A percentile compares a stretch with the other conserved stretches of the same genome.
Evolutionary conservation across 371 early-diverging fungal genomes (phyloP).

Genomic region (Zychaea mexicana): DNA sequence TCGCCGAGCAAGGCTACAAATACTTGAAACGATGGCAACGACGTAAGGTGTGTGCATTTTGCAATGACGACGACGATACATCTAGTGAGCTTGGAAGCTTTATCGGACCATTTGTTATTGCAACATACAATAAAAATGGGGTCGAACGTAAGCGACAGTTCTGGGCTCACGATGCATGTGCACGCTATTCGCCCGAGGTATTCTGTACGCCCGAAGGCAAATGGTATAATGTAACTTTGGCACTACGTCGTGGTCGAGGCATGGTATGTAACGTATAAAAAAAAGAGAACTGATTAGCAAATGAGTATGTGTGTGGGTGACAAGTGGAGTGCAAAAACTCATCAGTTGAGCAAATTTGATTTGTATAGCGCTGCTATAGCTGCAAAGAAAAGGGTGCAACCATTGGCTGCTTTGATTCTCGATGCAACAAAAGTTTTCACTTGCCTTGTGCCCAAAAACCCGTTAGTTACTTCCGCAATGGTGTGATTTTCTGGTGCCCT

Average conservation of each 20-base stretch:
- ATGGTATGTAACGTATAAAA: slow-evolving; percentile 49
- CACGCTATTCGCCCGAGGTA: slow-evolving; percentile 86
- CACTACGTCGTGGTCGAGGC: slow-evolving; percentile 75
- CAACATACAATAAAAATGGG: slow-evolving; percentile 45
- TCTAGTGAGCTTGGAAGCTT: slow-evolving; percentile 57
- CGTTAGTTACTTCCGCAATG: slow-evolving; percentile 70
- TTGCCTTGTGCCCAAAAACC: slow-evolving; percentile 80
- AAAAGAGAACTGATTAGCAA: too few species aligned
- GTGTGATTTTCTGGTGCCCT: slow-evolving; percentile 87
- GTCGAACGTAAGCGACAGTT: slow-evolving; percentile 61
- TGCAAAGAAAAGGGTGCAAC: slow-evolving; percentile 89
- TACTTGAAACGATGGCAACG: slow-evolving; percentile 54
- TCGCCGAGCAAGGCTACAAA: slow-evolving; percentile 46
- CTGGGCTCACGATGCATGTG: slow-evolving; percentile 90
- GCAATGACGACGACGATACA: slow-evolving; percentile 72
- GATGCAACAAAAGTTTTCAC: slow-evolving; percentile 85
- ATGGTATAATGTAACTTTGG: slow-evolving; percentile 88
- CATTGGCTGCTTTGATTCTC: slow-evolving; percentile 86
- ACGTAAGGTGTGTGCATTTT: slow-evolving; percentile 72
- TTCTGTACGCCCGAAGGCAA: slow-evolving; percentile 64
- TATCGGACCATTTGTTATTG: slow-evolving; percentile 60
- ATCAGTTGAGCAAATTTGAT: background rate
- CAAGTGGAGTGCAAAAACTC: too few species aligned
- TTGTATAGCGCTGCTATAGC: slow-evolving; percentile 59
- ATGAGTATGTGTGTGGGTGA: too few species aligned